Conservation (phyloP, 1,284 basidiomycete species). For the Cutaneotrichosporon sp. region DNA sequence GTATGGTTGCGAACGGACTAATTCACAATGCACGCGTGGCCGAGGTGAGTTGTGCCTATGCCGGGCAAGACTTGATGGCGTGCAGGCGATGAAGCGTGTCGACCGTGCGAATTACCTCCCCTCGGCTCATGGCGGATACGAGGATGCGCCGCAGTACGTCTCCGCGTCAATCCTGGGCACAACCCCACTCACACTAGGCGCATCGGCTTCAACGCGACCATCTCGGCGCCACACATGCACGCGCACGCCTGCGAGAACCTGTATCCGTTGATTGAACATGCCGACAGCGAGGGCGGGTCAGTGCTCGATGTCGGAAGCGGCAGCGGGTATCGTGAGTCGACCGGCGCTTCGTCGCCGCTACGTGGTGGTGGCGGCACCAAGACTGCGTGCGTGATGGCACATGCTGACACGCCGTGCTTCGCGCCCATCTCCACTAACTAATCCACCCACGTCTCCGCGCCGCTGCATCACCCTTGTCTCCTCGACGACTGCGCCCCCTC, state of each 20-base stretch:
- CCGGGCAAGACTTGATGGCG: not conserved
- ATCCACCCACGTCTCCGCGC: no score
- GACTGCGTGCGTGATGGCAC: not conserved
- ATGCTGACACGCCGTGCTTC: not conserved
- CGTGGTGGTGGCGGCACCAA: not conserved
- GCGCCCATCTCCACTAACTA: no score
- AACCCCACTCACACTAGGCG: slow-evolving; percentile 19
- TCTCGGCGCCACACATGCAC: slow-evolving; percentile 50
- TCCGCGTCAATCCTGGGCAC: not conserved
- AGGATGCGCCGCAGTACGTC: slow-evolving; percentile 46
- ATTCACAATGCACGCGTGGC: slow-evolving; percentile 35
- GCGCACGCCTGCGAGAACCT: slow-evolving; percentile 44
- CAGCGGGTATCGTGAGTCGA: slow-evolving; percentile 62
- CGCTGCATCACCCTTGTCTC: not conserved
- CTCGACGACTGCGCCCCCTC: no score
- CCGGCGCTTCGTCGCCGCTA: not conserved
- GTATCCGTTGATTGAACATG: slow-evolving; percentile 24
- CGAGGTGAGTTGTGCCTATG: slow-evolving; percentile 21
- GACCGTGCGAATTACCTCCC: slow-evolving; percentile 43
- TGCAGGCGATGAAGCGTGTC: slow-evolving; percentile 43
- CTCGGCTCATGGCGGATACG: slow-evolving; percentile 28
- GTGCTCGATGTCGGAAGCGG: slow-evolving; percentile 48
- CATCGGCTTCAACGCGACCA: slow-evolving; percentile 47
- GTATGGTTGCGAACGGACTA: slow-evolving; percentile 30
- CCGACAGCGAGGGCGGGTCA: slow-evolving; percentile 16